Conservation (phyloP, 768 basidiomycete genomes). For the Antrodiella citrinella region DNA sequence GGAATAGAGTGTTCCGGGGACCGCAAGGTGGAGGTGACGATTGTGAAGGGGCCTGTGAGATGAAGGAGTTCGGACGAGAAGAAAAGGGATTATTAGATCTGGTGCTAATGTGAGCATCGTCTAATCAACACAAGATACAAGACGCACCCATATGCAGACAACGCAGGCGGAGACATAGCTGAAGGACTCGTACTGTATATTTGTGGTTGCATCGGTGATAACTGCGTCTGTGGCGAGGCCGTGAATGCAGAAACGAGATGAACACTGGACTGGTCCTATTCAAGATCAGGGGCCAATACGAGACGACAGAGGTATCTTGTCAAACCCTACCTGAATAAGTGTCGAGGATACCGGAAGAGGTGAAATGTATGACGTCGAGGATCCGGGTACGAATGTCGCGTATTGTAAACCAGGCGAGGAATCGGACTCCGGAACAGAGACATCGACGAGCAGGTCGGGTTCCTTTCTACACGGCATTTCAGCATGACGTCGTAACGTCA, state of each 20-base stretch:
- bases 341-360: not conserved
- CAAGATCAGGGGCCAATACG: not conserved
- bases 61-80: not conserved
- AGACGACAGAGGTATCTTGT: not conserved
- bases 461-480: not conserved
- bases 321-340: not conserved
- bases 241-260: not conserved
- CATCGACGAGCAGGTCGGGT: not conserved
- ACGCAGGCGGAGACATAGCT: not conserved
- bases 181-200: not conserved
- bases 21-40: not conserved
- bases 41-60: not conserved
- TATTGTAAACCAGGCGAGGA: not conserved
- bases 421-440: not conserved
- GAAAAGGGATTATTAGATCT: not conserved
- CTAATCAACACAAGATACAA: not conserved
- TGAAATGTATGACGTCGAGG: not conserved
- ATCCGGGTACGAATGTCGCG: not conserved
- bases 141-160: not conserved
- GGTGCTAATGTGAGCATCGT: not conserved
- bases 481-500: not conserved
- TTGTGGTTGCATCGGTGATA: not conserved
- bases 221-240: not conserved
- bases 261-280: not conserved
- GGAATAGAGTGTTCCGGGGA: too few relatives aligned